These are phyloP conservation scores for Fusarium xylarioides DNA, from an alignment of 2,329 filamentous ascomycete genomes.

Conservation along the genomic window DNA sequence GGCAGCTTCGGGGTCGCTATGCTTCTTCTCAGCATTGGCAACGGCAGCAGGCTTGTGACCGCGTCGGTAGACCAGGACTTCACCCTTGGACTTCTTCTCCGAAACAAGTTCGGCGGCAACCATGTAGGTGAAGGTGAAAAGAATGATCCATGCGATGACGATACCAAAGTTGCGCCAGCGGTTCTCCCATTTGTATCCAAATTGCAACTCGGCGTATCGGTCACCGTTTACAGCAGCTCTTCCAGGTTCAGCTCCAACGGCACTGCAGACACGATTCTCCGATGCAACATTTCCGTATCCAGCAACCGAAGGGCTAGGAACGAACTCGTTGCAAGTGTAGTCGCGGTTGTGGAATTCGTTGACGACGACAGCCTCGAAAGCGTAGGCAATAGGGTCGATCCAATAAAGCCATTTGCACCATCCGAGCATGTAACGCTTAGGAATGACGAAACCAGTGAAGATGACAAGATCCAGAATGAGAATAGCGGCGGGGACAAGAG, in stretches of 20 bases:
- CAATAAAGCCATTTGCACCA: constrained; percentile 90
- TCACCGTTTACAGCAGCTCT: constrained; percentile 55
- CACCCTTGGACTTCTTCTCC: constrained; percentile 76
- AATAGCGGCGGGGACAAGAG: constrained; percentile 43
- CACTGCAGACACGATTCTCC: constrained; percentile 54
- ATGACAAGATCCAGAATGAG: constrained; percentile 60
- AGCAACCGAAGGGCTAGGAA: constrained; percentile 49
- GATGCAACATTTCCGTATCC: constrained; percentile 41
- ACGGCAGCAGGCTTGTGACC: constrained; percentile 69
- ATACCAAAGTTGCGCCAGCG: constrained; percentile 79
- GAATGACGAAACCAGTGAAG: constrained; percentile 75
- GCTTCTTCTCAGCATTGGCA: constrained; percentile 68
- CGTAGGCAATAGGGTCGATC: constrained; percentile 80
- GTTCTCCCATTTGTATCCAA: constrained; percentile 66
- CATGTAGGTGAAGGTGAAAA: constrained; percentile 70
- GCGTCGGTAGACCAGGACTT: constrained; percentile 78
- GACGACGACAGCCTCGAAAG: constrained; percentile 81
- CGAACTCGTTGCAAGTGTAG: constrained; percentile 61
- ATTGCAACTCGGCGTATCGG: constrained; percentile 52
- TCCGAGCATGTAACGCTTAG: constrained; percentile 73
- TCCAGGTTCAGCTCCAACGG: constrained; percentile 58
- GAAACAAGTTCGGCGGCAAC: constrained; percentile 72
- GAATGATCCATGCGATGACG: constrained; percentile 69
- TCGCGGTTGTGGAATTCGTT: constrained; percentile 80
- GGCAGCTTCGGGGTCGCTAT: constrained; percentile 67